phyloP scores from a whole-genome alignment of 2,329 filamentous ascomycete species.

The Microdochium trichocladiopsis region DNA sequence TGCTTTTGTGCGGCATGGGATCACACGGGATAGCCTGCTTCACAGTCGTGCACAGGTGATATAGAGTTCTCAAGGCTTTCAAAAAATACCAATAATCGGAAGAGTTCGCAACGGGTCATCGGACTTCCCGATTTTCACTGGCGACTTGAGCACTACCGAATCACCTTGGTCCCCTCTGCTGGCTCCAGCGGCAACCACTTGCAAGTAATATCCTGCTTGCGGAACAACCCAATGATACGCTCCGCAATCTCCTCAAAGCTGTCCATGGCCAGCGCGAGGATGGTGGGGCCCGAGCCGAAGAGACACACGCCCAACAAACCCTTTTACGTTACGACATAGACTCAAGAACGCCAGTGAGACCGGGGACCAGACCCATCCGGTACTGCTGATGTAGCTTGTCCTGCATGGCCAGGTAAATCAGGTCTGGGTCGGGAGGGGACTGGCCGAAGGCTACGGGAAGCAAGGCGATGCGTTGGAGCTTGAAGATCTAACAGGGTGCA shows the following conservation, averaged over 20 bases:
- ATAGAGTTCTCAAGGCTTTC: too few relatives aligned
- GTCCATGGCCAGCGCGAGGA: slow-evolving; percentile 82
- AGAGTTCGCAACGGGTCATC: too few relatives aligned
- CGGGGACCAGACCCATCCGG: slow-evolving; percentile 83
- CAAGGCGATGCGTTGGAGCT: slow-evolving; percentile 87
- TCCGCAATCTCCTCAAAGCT: slow-evolving; percentile 85
- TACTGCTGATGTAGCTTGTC: slow-evolving; percentile 98
- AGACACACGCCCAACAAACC: slow-evolving; percentile 91
- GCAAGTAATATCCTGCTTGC: slow-evolving; percentile 67
- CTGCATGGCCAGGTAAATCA: slow-evolving; percentile 98
- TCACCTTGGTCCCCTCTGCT: slow-evolving; percentile 58
- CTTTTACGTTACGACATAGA: slow-evolving; percentile 80
- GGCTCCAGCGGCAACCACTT: slow-evolving; percentile 85
- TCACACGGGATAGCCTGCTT: too few relatives aligned
- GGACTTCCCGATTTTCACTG: too few relatives aligned
- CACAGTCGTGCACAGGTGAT: too few relatives aligned
- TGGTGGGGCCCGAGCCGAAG: slow-evolving; percentile 90
- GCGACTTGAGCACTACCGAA: too few relatives aligned
- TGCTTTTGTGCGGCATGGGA: too few relatives aligned
- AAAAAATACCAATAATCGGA: too few relatives aligned
- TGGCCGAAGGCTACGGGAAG: slow-evolving; percentile 84
- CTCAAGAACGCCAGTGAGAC: slow-evolving; percentile 81
- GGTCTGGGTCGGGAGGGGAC: slow-evolving; percentile 82
- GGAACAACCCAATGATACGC: slow-evolving; percentile 69
- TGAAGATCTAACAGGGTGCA: too few relatives aligned